phyloP scores from a whole-genome alignment of 2,329 filamentous ascomycete genomes.

The Diaporthe batatas region DNA sequence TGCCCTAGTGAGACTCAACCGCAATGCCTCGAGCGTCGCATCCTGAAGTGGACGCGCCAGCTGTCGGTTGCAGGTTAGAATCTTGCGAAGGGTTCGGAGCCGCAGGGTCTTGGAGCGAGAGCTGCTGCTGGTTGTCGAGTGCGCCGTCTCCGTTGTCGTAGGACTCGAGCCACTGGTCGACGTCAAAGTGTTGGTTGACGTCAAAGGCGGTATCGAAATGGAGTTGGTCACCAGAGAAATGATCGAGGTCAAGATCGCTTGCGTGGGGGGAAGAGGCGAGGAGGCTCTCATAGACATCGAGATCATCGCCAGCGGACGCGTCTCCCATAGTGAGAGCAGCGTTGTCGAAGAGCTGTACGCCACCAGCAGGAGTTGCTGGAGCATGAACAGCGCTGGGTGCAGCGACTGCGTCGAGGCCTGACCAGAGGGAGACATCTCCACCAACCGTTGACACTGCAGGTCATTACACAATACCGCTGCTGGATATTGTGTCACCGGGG shows the following conservation, averaged over 20 bases:
- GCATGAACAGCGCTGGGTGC: conserved; percentile 57
- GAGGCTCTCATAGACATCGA: conserved; percentile 81
- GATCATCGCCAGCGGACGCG: conserved; percentile 77
- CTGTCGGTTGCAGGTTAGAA: conserved; percentile 79
- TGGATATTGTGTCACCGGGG: conserved; percentile 99
- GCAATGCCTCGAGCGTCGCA: conserved; percentile 81
- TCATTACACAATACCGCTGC: conserved; percentile 98
- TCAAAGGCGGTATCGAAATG: conserved; percentile 40
- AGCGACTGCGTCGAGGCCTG: conserved; percentile 58
- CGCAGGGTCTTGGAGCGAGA: conserved; percentile 65
- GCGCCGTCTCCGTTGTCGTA: conserved; percentile 62
- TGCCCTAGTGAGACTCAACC: conserved; percentile 60
- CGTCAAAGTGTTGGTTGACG: conserved; percentile 67
- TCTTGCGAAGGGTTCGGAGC: conserved; percentile 72
- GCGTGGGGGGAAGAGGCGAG: conserved; percentile 80
- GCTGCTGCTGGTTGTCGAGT: conserved; percentile 64
- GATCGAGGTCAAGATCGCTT: conserved; percentile 75
- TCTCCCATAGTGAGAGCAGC: conserved; percentile 76
- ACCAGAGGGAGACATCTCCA: conserved; percentile 67
- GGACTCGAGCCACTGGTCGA: conserved; percentile 66
- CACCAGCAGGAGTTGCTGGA: conserved; percentile 71
- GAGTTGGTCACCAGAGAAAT: conserved; percentile 72
- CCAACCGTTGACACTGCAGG: conserved; percentile 98
- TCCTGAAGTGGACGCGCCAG: conserved; percentile 80
- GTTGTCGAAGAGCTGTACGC: conserved; percentile 71